Base-by-base conservation (phyloP, 164 flowering plant species). In the Buxus sempervirens region DNA sequence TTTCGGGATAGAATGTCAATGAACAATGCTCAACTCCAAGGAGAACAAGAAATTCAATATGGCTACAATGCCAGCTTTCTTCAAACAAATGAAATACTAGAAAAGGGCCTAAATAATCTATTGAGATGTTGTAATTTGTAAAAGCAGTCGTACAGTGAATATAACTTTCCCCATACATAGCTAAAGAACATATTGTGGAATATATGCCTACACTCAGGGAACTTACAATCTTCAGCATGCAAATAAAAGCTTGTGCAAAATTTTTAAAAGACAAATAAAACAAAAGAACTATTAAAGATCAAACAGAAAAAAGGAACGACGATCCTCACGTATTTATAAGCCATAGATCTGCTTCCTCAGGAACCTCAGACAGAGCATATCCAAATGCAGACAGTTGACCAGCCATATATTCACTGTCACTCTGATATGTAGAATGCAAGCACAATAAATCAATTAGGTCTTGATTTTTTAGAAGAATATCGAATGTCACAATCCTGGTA, bases 361-460 rank as follows among this genome's bases (percentile, higher is more conserved):
- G 91, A 76, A 76, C 81, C 24, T 96, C 96, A 76, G 71, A 81
- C 62, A 96, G 66, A 22, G 79, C 73, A 79, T 96, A 96, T 54
- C 99, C 99, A 85, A 86, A 96, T 60, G 98, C 88, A 55, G 97
- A 86, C 71, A 96, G 97, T 79, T 91, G 99, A 58, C 99, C 99
- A 63, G 98, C 97, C 99, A 96, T 96, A 73, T 96, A 96, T 77
- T 96, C 98, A 69, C 98, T 93, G 69, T 96, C 99, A 85, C 99
- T 96, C 99, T 93, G 79, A 72, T 20, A 75, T 5, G 69, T 18
- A 72, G 26, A 15, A 51, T 19, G 36, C 36, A 13, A 66, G 55
- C 55, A 6, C 26, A 53, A 21, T 22, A 5, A 41, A 41, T 21
- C 20, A 62, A 12, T 58, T 38, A 15, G 5, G 27, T 26, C 18